These are phyloP conservation scores for Kurtzmaniella quercitrusa DNA, from an alignment of 1,139 yeast species.

Conservation along the genomic window DNA sequence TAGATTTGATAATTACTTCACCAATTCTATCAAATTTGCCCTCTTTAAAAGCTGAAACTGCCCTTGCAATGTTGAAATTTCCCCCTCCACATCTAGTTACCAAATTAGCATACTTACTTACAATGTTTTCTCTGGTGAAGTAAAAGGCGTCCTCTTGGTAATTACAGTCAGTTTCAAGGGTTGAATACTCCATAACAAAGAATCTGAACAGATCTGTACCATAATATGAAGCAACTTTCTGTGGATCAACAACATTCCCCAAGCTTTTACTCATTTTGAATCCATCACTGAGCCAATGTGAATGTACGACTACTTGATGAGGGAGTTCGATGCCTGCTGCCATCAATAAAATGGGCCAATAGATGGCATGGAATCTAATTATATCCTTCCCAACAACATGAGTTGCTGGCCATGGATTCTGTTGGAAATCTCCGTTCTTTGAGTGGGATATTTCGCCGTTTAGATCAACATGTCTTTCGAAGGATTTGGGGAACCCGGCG, in stretches of 20 bases:
- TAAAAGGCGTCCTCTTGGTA: constrained; percentile 60
- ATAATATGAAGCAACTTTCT: constrained; percentile 52
- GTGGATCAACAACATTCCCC: constrained; percentile 96
- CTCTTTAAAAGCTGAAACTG: constrained; percentile 19
- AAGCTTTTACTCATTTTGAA: constrained; percentile 88
- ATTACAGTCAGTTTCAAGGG: constrained; percentile 73
- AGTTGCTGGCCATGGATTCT: constrained; percentile 54
- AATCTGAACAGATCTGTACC: constrained; percentile 76
- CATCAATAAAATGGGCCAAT: constrained; percentile 91
- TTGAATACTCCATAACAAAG: constrained; percentile 73
- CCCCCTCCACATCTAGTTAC: constrained; percentile 69
- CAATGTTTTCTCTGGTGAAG: constrained; percentile 58
- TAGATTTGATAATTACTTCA: constrained; percentile 12
- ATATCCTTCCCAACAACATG: constrained; percentile 94
- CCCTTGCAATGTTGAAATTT: constrained; percentile 55
- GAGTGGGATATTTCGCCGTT: neutral
- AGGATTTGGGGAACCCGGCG: constrained; percentile 44
- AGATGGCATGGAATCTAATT: constrained; percentile 78
- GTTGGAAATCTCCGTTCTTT: constrained; percentile 2
- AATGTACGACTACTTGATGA: constrained; percentile 74
- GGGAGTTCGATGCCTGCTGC: constrained; percentile 78
- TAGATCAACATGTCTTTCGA: neutral
- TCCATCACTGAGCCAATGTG: constrained; percentile 92
- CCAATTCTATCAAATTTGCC: constrained; percentile 25
- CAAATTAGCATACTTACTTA: constrained; percentile 82